Base-by-base conservation (phyloP, 2,329 filamentous ascomycete species). In the Alternaria angustiovoidea region DNA sequence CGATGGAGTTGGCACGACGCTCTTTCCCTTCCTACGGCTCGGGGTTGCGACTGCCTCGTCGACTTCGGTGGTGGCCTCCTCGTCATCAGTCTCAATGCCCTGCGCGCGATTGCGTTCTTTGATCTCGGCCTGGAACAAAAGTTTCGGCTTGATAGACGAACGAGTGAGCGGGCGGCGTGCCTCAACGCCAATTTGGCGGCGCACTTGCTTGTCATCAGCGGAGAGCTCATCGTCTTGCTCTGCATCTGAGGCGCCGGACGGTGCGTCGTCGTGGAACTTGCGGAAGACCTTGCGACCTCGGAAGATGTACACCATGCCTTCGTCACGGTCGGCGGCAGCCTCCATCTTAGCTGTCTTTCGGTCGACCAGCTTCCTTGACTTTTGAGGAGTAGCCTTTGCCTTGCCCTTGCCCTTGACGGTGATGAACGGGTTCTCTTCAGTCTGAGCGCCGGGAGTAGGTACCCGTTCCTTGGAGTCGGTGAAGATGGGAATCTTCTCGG, bases 261-360 rank as follows among this genome's bases (percentile, higher is more conserved):
- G 62, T 11, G 71, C 72, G 4, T 76, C 74, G 41, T 83, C 79
- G 24, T 80, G 78, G 67, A 90, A 92, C 72, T 89, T 90, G 77
- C 89, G 88, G 81, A 92, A 93, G 57, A 92, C 83, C 75, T 88
- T 92, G 82, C 91, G 92, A 75, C 92, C 92, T 70, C 92, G 92
- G 83, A 94, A 94, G 12, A 89, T 85, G 70, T 89, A 92, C 62
- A 93, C 82, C 73, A 93, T 85, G 61, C 92, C 92, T 75, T 94
- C 90, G 4, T 89, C 85, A 30, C 90, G 88, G 32, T 83, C 78
- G 4, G 86, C 84, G 14, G 87, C 87, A 46, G 90, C 86, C 7
- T 91, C 86, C 61, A 93, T 81, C 67, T 86, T 81, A 26, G 82
- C 79, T 30, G 70, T 86, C 85, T 71, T 88, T 66, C 87, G 86